A percentile compares a stretch with the other conserved stretches of the same genome.
phyloP scores from a whole-genome alignment of 164 flowering plant species.

The Dillenia suffruticosa region DNA sequence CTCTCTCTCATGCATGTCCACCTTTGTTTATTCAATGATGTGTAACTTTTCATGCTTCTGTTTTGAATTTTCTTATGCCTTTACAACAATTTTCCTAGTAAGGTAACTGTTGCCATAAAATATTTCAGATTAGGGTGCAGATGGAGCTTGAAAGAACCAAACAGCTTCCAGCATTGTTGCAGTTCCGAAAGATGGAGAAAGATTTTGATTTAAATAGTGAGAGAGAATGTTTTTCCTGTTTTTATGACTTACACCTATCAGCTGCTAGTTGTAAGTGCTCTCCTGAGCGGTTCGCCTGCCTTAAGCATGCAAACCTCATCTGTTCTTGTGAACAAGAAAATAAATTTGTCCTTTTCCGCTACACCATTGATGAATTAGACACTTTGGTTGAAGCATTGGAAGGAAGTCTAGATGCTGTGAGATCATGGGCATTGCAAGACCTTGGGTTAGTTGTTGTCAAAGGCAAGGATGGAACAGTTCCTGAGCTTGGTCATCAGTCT shows the following conservation, averaged over 20 bases:
- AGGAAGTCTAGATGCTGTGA: conserved; percentile 39
- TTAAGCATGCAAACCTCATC: conserved; percentile 50
- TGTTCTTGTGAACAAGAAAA: conserved; percentile 51
- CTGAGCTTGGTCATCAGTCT: conserved; percentile 13
- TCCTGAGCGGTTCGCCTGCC: conserved; percentile 67
- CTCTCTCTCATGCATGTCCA: not conserved
- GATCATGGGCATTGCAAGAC: conserved; percentile 35
- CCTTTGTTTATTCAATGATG: too few relatives aligned
- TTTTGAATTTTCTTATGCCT: not conserved
- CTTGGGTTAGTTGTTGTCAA: conserved; percentile 11
- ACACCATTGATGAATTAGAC: conserved; percentile 42
- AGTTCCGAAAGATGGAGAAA: conserved; percentile 52
- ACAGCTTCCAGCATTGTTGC: conserved; percentile 30
- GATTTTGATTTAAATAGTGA: conserved; percentile 53
- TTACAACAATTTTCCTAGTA: not conserved
- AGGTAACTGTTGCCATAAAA: not conserved
- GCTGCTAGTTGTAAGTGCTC: conserved; percentile 71
- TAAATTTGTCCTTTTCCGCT: conserved; percentile 46
- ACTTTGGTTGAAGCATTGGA: conserved; percentile 62
- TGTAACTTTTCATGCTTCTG: too few relatives aligned
- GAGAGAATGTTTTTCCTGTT: conserved; percentile 73
- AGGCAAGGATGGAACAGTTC: conserved; percentile 5
- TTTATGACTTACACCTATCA: conserved; percentile 74
- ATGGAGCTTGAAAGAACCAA: conserved; percentile 66
- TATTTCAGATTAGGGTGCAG: conserved; percentile 48